Evolutionary conservation across 108 stramenopile genomes (phyloP).

Genomic region (Cylindrotheca closterium): DNA sequence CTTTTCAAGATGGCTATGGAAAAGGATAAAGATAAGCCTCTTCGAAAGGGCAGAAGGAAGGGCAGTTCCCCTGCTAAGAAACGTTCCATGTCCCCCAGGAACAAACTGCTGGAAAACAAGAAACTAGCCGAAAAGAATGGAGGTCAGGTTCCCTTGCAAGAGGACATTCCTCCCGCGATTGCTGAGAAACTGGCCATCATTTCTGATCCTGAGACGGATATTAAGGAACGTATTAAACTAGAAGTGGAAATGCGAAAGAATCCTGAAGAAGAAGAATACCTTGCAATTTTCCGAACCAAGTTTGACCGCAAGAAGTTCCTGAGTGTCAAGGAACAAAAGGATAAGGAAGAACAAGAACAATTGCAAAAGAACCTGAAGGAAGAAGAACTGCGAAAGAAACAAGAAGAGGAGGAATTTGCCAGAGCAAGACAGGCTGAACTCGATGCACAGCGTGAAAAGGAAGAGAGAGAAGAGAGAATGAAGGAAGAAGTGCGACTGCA

Average conservation of each 20-base stretch:
- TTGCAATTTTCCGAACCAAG: conserved; percentile 10
- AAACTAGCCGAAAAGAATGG: neutral
- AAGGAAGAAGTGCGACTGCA: conserved; percentile 9
- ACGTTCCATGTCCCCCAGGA: too few species aligned
- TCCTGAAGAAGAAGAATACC: conserved; percentile 19
- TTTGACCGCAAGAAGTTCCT: conserved; percentile 25
- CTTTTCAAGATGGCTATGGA: neutral
- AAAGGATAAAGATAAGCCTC: neutral
- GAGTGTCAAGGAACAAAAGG: conserved; percentile 4
- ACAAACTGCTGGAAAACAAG: neutral
- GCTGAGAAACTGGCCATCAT: conserved; percentile 10
- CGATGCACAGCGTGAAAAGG: conserved; percentile 17
- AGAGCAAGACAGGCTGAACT: conserved; percentile 2
- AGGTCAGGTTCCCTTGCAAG: neutral
- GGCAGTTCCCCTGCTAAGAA: neutral
- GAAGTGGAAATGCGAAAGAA: conserved; percentile 34
- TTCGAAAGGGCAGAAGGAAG: neutral
- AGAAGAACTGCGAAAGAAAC: conserved; percentile 12
- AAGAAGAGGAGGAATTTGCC: conserved; percentile 13
- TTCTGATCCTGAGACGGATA: conserved; percentile 14
- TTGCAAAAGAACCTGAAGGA: conserved; percentile 7
- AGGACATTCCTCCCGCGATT: conserved; percentile 16
- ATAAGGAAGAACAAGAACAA: conserved; percentile 3
- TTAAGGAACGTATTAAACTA: conserved; percentile 30
- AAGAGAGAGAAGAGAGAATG: conserved; percentile 12